Base-by-base conservation (phyloP, 2,329 filamentous ascomycete genomes). In the Alternaria ethzedia region DNA sequence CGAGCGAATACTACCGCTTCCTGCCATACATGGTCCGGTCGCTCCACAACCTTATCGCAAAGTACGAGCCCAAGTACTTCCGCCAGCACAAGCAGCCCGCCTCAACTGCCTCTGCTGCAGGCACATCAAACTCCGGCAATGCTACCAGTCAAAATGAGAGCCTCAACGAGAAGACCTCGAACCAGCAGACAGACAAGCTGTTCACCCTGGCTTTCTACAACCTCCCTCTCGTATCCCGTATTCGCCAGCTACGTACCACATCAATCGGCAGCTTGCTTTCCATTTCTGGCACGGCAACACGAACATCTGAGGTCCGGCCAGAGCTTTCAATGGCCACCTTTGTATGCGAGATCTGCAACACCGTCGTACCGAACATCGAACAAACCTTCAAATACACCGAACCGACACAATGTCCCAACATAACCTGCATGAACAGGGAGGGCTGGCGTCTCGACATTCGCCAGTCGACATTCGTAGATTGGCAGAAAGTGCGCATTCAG, bases 381-480 rank as follows among this genome's bases (percentile, higher is more conserved):
- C 96, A 99, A 82, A 97, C 93, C 0, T 99, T 99, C 83, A 90
- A 94, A 75, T 99, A 97, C 81, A 97, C 95, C 0, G 96, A 99
- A 78, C 96, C 96, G 1, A 95, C 94, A 4, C 93, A 97, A 82
- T 99, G 96, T 72, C 95, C 96, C 10, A 98, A 98, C 76, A 79
- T 84, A 25, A 91, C 87, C 7, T 99, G 96, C 79, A 90, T 90
- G 73, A 99, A 99, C 82, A 90, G 96, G 25, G 84, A 90, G 62
- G 93, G 92, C n/a, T 99, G 96, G 96, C 90, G 94, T 69, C 83
- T 99, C n/a, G 95, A 99, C 73, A 97, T 99, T 75, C 88, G 93
- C 46, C 95, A 97, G 80, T 97, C 94, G 80, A 98, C 94, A 0
- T 99, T 99, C 78, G 92, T 99, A 65, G 96, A 99, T 82, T 99